Evolutionary conservation across 306 rosid species (phyloP).

Genomic region (Gastrolobium villosum): DNA sequence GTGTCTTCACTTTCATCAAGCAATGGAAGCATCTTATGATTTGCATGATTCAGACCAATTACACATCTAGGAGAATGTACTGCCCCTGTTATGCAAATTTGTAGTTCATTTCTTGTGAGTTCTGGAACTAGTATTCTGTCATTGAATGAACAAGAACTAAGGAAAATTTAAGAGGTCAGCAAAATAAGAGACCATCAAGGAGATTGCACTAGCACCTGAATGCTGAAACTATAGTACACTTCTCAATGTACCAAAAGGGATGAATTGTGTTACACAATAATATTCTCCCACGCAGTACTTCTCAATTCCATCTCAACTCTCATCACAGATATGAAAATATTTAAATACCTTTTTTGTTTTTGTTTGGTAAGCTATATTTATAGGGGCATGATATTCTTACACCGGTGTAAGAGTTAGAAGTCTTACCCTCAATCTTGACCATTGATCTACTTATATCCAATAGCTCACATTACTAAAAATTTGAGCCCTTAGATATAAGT

Average conservation of each 20-base stretch:
- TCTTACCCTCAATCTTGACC: no score
- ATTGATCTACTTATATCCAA: no score
- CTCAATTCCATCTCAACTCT: no score
- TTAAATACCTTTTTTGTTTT: no score
- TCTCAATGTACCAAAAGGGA: neutral
- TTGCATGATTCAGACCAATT: constrained; percentile 2
- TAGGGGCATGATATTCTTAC: no score
- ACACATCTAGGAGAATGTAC: neutral
- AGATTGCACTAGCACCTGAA: neutral
- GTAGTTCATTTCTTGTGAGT: neutral
- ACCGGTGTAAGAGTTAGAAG: no score
- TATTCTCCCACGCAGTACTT: no score
- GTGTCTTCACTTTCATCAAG: neutral
- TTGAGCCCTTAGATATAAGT: no score
- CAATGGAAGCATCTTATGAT: neutral
- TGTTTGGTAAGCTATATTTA: no score
- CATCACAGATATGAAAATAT: no score
- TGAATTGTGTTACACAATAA: no score
- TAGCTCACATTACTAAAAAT: no score
- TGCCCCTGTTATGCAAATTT: neutral
- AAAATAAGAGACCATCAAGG: neutral
- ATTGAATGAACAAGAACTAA: neutral
- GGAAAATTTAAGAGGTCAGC: neutral
- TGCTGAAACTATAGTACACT: neutral
- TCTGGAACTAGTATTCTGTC: neutral